Evolutionary conservation across 371 early-diverging fungal genomes (phyloP).

Genomic region (Antonospora locustae): DNA sequence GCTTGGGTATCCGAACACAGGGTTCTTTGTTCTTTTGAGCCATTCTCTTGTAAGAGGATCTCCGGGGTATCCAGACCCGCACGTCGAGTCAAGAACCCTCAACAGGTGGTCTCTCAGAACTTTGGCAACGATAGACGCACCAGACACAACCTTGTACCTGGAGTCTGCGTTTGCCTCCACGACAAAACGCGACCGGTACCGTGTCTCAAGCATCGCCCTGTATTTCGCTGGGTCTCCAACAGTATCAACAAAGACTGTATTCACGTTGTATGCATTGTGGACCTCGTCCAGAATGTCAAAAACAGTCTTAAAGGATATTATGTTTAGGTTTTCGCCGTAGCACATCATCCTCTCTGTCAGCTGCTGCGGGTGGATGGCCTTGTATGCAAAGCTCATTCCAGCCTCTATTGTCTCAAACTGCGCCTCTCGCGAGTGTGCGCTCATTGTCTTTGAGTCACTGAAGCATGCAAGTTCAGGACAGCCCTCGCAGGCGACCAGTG

Average conservation of each 20-base stretch:
- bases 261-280: constrained; percentile 15
- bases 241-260: constrained; percentile 69
- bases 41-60: constrained; percentile 81
- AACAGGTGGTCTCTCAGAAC: constrained; percentile 74
- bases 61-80: constrained; percentile 87
- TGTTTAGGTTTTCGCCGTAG: constrained; percentile 67
- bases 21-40: constrained; percentile 64
- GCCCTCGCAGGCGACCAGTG: constrained; percentile 15
- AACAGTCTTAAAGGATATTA: constrained; percentile 73
- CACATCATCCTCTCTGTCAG: constrained; percentile 45
- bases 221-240: constrained; percentile 78
- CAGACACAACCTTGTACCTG: constrained; percentile 81
- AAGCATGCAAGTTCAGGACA: background rate
- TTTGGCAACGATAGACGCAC: constrained; percentile 94
- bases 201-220: constrained; percentile 63
- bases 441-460: constrained; percentile 53
- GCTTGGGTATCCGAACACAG: constrained; percentile 75
- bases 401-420: constrained; percentile 60
- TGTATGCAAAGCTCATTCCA: constrained; percentile 60
- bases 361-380: constrained; percentile 34
- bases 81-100: constrained; percentile 59
- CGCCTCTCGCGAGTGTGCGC: constrained; percentile 59
- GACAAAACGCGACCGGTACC: constrained; percentile 60
- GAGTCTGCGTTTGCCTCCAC: constrained; percentile 89
- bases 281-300: constrained; percentile 25